phyloP scores from a whole-genome alignment of 116 monocot genomes.

The Trichopus zeylanicus region DNA sequence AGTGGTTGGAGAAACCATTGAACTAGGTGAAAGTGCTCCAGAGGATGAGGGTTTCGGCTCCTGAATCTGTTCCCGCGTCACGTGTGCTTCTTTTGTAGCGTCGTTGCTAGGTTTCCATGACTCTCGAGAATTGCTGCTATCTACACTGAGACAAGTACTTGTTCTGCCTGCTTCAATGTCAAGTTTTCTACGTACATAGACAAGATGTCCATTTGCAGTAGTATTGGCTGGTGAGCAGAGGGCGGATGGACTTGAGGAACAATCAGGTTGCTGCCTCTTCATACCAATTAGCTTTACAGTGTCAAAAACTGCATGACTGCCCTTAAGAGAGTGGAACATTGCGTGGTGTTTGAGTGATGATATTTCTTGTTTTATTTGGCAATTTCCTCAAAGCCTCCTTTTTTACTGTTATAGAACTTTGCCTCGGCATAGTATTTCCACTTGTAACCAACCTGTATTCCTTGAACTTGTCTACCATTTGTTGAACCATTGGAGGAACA shows the following conservation, averaged over 20 bases:
- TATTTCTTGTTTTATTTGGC: constrained; percentile 22
- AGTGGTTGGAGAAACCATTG: constrained; percentile 3
- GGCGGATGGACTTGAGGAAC: constrained; percentile 16
- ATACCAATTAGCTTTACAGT: constrained; percentile 27
- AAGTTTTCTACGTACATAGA: constrained; percentile 57
- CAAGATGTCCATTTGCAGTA: constrained; percentile 42
- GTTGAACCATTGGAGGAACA: constrained; percentile 11
- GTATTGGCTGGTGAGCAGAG: constrained; percentile 13
- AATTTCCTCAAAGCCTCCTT: constrained; percentile 40
- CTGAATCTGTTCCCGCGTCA: constrained; percentile 12
- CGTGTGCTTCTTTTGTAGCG: constrained; percentile 5
- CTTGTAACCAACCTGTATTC: constrained; percentile 11
- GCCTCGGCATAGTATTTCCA: constrained; percentile 24
- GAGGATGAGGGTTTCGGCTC: constrained; percentile 2
- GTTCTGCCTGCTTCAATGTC: constrained; percentile 43
- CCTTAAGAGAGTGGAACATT: constrained; percentile 22
- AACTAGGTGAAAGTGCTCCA: constrained; percentile 7
- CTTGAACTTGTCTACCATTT: constrained; percentile 20
- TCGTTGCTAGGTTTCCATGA: constrained; percentile 7
- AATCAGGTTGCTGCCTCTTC: constrained; percentile 45
- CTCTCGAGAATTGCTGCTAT: constrained; percentile 5
- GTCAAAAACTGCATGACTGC: constrained; percentile 13
- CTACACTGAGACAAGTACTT: neutral
- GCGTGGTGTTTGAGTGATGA: constrained; percentile 11
- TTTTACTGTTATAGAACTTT: constrained; percentile 25